These are phyloP conservation scores for Fraxinus baroniana DNA, from an alignment of 305 asterid species.

Conservation along the genomic window DNA sequence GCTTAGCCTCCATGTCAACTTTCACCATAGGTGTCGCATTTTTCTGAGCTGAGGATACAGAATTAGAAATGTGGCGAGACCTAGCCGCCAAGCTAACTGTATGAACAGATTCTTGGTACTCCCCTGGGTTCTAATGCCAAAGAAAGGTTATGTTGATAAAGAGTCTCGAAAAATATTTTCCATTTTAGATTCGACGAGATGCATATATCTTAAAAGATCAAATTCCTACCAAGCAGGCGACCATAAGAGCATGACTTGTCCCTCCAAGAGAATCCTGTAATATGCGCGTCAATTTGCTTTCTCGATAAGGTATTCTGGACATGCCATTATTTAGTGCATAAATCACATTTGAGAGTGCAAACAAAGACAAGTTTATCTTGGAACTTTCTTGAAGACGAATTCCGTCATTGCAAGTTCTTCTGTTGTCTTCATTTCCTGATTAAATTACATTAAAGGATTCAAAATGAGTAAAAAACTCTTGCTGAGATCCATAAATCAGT, in stretches of 20 bases:
- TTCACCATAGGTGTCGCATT: constrained; percentile 48
- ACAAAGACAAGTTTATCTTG: constrained; percentile 86
- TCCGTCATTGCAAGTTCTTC: constrained; percentile 74
- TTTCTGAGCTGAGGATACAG: constrained; percentile 42
- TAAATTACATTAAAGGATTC: constrained; percentile 8
- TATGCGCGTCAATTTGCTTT: constrained; percentile 88
- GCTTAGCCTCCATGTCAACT: constrained; percentile 85
- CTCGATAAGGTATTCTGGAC: constrained; percentile 76
- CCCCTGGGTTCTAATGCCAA: constrained; percentile 75
- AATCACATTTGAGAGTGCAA: constrained; percentile 84
- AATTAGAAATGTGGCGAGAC: constrained; percentile 74
- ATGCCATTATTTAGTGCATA: constrained; percentile 66
- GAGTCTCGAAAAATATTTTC: not conserved
- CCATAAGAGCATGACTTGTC: constrained; percentile 77
- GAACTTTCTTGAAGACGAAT: constrained; percentile 87
- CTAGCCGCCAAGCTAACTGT: constrained; percentile 91
- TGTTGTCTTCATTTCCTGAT: constrained; percentile 86
- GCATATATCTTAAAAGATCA: not conserved
- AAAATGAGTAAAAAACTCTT: constrained; percentile 17
- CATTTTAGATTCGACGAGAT: not conserved
- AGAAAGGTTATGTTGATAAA: constrained; percentile 20
- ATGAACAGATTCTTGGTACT: constrained; percentile 83
- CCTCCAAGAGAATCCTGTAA: constrained; percentile 96
- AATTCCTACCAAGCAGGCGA: constrained; percentile 73
- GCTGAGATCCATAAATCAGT: not conserved